Percentiles rank a stretch among this genome's conserved stretches.
Conservation (phyloP, 305 asterid genomes). For the Nicotiana rustica region DNA sequence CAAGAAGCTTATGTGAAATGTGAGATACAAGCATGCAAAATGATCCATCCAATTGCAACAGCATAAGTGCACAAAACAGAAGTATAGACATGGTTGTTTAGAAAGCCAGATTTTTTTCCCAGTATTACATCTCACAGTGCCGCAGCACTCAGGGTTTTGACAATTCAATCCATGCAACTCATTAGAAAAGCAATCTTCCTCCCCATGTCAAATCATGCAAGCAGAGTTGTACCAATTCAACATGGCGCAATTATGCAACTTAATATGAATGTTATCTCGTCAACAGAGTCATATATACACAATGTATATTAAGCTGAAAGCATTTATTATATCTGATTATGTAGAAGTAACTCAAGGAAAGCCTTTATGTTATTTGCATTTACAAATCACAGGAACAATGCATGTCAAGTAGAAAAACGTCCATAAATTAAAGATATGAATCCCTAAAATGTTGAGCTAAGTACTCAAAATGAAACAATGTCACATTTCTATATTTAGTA, state of each 20-base stretch:
- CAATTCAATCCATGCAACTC: conserved; percentile 26
- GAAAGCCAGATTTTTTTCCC: not conserved
- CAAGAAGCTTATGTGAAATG: conserved; percentile 26
- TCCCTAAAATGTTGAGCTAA: not conserved
- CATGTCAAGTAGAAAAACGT: conserved; percentile 3
- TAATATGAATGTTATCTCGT: not conserved
- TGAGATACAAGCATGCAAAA: not conserved
- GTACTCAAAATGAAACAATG: not conserved
- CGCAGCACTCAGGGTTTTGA: not conserved
- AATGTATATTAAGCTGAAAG: not conserved
- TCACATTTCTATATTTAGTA: no score
- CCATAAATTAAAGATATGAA: not conserved
- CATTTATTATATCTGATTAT: not conserved
- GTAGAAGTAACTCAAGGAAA: not conserved
- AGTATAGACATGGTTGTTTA: conserved; percentile 4
- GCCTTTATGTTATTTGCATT: not conserved
- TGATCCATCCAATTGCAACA: not conserved
- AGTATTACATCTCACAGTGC: not conserved
- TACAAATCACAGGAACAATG: not conserved
- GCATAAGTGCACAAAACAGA: not conserved
- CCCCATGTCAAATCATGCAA: conserved; percentile 15
- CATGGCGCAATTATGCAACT: not conserved
- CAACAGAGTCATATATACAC: not conserved
- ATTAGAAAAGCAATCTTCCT: not conserved
- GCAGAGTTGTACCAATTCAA: not conserved